A percentile compares a stretch with the other conserved stretches of the same genome.
phyloP scores from a whole-genome alignment of 306 rosid genomes.

The Elaeagnus macrophylla region DNA sequence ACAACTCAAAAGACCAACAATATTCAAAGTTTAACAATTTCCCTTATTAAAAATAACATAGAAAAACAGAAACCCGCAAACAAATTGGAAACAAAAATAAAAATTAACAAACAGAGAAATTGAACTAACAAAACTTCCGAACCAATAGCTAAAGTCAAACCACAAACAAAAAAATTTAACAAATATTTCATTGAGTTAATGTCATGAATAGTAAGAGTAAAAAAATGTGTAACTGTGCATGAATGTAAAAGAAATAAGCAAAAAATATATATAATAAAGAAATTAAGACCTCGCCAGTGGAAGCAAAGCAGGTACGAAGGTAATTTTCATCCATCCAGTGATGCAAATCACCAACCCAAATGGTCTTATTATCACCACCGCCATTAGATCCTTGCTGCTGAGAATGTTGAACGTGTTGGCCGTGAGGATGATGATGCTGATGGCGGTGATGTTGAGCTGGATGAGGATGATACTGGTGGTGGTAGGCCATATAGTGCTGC shows the following conservation, averaged over 20 bases:
- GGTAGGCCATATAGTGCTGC: constrained; percentile 62
- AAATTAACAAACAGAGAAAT: too few species aligned
- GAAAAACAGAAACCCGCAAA: too few species aligned
- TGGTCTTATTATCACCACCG: constrained; percentile 59
- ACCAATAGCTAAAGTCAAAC: too few species aligned
- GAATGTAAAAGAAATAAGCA: not conserved
- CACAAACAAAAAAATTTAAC: too few species aligned
- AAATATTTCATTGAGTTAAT: too few species aligned
- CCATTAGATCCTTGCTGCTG: constrained; percentile 48
- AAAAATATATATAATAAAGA: not conserved
- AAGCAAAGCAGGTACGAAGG: constrained; percentile 77
- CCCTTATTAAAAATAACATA: too few species aligned
- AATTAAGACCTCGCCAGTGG: constrained; percentile 43
- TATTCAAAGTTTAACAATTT: too few species aligned
- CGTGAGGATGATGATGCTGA: constrained; percentile 46
- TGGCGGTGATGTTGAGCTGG: constrained; percentile 46
- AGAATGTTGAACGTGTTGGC: constrained; percentile 27
- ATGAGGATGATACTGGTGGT: constrained; percentile 50
- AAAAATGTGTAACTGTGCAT: not conserved
- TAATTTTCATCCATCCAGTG: constrained; percentile 93
- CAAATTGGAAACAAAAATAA: too few species aligned
- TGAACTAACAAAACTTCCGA: too few species aligned
- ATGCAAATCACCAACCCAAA: constrained; percentile 92
- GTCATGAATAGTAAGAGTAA: not conserved
- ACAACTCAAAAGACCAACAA: too few species aligned